phyloP scores from a whole-genome alignment of 176 grass and related monocot species.

The Hordeum marinum region DNA sequence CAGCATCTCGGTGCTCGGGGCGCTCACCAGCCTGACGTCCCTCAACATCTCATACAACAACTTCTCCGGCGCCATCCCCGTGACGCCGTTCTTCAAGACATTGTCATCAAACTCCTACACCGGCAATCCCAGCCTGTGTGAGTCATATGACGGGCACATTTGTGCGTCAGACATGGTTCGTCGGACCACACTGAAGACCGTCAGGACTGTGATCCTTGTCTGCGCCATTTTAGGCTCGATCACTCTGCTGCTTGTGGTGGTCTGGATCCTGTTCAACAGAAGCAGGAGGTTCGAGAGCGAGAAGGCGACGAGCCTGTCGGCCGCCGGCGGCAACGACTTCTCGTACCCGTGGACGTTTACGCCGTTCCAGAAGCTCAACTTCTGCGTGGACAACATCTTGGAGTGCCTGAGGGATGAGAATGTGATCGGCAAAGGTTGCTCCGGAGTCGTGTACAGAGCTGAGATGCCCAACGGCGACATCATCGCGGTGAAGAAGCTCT shows the following conservation, averaged over 20 bases:
- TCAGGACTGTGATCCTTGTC: conserved; percentile 56
- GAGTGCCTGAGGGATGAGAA: conserved; percentile 87
- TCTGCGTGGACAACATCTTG: conserved; percentile 65
- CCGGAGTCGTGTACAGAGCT: conserved; percentile 86
- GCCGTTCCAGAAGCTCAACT: conserved; percentile 84
- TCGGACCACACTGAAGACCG: conserved; percentile 53
- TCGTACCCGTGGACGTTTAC: conserved; percentile 93
- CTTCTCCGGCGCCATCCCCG: conserved; percentile 88
- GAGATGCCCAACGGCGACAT: conserved; percentile 88
- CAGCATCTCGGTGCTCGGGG: conserved; percentile 57
- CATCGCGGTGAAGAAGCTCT: conserved; percentile 90
- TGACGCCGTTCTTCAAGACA: conserved; percentile 80
- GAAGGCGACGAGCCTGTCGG: conserved; percentile 43
- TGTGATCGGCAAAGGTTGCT: conserved; percentile 91
- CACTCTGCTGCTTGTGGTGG: conserved; percentile 39
- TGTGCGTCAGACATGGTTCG: conserved; percentile 65
- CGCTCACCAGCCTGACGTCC: conserved; percentile 73
- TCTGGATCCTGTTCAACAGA: conserved; percentile 69
- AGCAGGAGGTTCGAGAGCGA: conserved; percentile 29
- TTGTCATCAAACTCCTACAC: conserved; percentile 58
- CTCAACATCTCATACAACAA: conserved; percentile 96
- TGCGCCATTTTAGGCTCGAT: conserved; percentile 55
- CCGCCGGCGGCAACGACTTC: conserved; percentile 56
- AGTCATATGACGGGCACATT: conserved; percentile 71
- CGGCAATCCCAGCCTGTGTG: conserved; percentile 57